Conservation (phyloP, 306 rosid genomes). For the Quercus agrifolia region DNA sequence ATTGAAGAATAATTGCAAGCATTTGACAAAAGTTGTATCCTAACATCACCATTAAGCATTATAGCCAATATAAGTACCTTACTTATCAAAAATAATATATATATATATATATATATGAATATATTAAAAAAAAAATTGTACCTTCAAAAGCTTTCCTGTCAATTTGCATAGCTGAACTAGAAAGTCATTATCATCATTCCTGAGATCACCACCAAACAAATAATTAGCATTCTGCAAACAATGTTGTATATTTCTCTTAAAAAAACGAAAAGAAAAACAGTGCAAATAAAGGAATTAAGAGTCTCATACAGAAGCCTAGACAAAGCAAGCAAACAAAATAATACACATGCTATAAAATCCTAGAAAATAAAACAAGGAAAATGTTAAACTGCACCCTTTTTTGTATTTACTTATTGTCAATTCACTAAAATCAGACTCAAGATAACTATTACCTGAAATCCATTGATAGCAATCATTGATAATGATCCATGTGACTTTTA, state of each 20-base stretch:
- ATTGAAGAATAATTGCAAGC: background rate
- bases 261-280: too few species aligned
- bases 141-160: slow-evolving; percentile 79
- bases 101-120: too few species aligned
- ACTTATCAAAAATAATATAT: too few species aligned
- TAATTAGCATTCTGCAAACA: background rate
- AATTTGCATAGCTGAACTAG: slow-evolving; percentile 77
- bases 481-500: background rate
- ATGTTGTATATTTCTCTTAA: background rate
- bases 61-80: slow-evolving; percentile 44
- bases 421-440: background rate
- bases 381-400: background rate
- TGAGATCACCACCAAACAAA: slow-evolving; percentile 25
- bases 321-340: background rate
- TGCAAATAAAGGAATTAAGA: background rate
- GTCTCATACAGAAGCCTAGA: background rate
- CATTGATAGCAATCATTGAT: background rate
- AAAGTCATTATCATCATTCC: slow-evolving; percentile 86
- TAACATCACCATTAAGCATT: background rate
- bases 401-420: background rate
- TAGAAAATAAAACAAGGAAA: background rate
- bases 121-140: too few species aligned
- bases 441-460: background rate
- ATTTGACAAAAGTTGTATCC: background rate
- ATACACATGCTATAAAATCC: background rate